Evolutionary conservation across 306 rosid species (phyloP), one percentile per base, ranked within the genome.

Genomic region (Quercus berberidifolia): DNA sequence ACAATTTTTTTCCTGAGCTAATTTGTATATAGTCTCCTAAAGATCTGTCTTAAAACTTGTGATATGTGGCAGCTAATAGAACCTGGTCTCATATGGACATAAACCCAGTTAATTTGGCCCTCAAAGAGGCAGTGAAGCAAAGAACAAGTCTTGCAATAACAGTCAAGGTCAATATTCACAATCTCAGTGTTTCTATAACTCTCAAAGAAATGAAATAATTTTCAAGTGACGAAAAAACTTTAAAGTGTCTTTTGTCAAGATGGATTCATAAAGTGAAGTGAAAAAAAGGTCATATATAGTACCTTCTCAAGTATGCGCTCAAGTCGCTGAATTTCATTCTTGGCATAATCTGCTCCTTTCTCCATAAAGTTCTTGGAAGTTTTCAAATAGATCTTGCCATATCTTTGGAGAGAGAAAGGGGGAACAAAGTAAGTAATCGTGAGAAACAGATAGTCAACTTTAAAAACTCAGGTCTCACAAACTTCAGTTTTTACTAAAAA

Each of bases 301-400:
- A 90, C 97, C 95, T 94, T 88, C 20, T 84, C 89, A 46, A 95
- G 98, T 58, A 95, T 78, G 79, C 96, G 95, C 15, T 91, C 89
- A 56, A 95, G 88, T 69, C 96, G 88, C 74, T 83, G 91, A 25
- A 89, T 85, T 83, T 95, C 99, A n/a, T 89, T 91, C 83, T 87
- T 86, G 30, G 91, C 90, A 76, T 95, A 95, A 51, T 89, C 93
- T 54, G 73, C 79, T 67, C 98, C 99, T 79, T 92, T 92, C 72
- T 82, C 95, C 85, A 92, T 63, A 56, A 81, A 68, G 79, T 82
- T 95, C 78, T 90, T 88, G 28, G 92, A 94, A 83, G 88, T 85
- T 84, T 92, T 92, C 73, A 91, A n/a, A 84, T 92, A 95, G 57
- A 92, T 80, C 72, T 76, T 88, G 12, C 98, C 98, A 38, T 85